These are phyloP conservation scores for Crassisporium funariophilum DNA, from an alignment of 768 basidiomycete species.

Conservation along the genomic window DNA sequence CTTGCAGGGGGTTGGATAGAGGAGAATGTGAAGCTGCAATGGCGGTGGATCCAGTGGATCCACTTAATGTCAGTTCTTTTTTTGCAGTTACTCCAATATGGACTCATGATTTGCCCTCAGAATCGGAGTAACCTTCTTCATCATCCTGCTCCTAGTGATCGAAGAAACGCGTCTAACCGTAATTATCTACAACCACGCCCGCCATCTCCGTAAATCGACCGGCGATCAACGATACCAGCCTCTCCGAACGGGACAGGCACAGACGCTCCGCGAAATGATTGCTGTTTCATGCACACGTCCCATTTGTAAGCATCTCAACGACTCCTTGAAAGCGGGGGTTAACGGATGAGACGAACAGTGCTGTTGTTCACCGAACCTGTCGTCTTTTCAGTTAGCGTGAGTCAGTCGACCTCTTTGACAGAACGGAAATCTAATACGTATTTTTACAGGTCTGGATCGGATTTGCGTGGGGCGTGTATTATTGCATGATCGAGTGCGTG, in stretches of 20 bases:
- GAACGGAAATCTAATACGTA: background rate
- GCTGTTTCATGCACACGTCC: conserved; percentile 68
- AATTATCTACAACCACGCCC: conserved; percentile 61
- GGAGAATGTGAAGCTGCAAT: conserved; percentile 54
- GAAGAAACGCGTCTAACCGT: conserved; percentile 72
- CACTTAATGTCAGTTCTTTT: conserved; percentile 54
- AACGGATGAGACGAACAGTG: conserved; percentile 39
- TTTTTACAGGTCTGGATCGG: conserved; percentile 56
- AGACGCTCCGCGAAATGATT: conserved; percentile 56
- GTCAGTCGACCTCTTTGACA: conserved; percentile 38
- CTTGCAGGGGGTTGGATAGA: conserved; percentile 69
- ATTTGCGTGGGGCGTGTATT: conserved; percentile 75
- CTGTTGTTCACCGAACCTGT: conserved; percentile 70
- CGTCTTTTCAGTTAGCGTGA: conserved; percentile 67
- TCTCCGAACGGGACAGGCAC: conserved; percentile 46
- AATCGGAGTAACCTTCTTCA: conserved; percentile 23
- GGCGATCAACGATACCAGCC: conserved; percentile 55
- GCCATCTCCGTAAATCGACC: conserved; percentile 57
- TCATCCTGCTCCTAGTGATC: conserved; percentile 53
- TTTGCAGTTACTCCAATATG: background rate
- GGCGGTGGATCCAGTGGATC: conserved; percentile 89
- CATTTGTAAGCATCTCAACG: conserved; percentile 46
- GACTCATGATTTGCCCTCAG: conserved; percentile 8
- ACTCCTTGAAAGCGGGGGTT: background rate
- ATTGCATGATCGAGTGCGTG: conserved; percentile 49